Evolutionary conservation across 2,329 filamentous ascomycete genomes (phyloP), one percentile per base, ranked within the genome.

Genomic region (Colletotrichum sublineola): DNA sequence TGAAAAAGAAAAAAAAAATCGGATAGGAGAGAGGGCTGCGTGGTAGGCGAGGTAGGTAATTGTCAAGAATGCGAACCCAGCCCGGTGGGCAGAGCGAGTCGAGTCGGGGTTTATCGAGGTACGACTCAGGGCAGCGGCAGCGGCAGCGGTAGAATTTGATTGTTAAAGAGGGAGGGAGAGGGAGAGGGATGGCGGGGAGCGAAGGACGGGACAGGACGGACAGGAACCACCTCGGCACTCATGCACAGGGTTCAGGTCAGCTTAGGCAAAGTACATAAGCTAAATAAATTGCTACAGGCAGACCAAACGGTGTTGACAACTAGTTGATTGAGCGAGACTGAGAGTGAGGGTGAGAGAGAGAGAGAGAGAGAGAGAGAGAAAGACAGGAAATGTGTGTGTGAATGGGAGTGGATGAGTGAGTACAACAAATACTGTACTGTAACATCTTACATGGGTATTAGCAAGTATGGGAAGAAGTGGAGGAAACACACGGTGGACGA

Each of bases 91-190:
- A 63, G 14, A 72, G 65, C 63, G 67, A 70, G 67, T 70, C 65
- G 67, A 33, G 36, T 24, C 33, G 20, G 33, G 20, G 31, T 5
- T 31, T 56, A 14, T 33, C 6, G 29, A 67, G 38, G 55, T 50
- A 70, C 67, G 62, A 70, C 62, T 70, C 67, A 70, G 20, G 40
- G 40, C 68, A 56, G 53, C 20, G 33, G 53, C 33, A 61, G 63
- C n/a, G 44, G 46, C n/a, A 48, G 12, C 46, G 5, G 46, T 12
- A 48, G 46, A 48, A 48, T 24, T 48, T 44, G 42, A 3, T 33
- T 68, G 69, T 63, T 57, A n/a, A 52, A 48, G 46, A 48, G n/a
- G 5, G 44, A 5, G 44, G 5, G 44, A n/a, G 42, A 44, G 44
- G 11, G 44, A 9, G 7, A n/a, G 18, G 3, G 44, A 52, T 52